Base-by-base conservation (phyloP, 1,284 basidiomycete species). In the Rhodotorula sp. region DNA sequence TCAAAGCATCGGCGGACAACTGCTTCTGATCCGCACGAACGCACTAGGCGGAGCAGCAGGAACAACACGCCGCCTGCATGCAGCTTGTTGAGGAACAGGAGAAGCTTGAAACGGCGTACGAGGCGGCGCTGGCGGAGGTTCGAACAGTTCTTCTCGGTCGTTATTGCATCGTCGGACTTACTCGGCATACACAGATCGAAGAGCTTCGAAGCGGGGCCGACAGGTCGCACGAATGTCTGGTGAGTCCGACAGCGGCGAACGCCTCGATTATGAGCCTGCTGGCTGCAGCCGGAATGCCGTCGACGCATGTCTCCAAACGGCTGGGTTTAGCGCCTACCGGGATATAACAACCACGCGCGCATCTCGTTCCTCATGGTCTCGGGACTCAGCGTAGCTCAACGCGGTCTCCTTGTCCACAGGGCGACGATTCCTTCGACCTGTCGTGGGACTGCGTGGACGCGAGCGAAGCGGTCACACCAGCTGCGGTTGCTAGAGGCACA, bases 71-170 rank as follows among this genome's bases (percentile, higher is more conserved):
- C 7, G 64, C 64, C 4, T 64, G 64, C 16, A 46, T 46, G 55
- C 49, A 63, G 16, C 34, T 70, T 2, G 50, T 70, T 3, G 60
- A 52, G 8, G 69, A 64, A 41, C 69, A 70, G 50, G 50, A 67
- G 21, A 56, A 61, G 27, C 70, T 71, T 7, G 70, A 68, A 34
- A 12, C 16, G 2, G 56, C 70, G 3, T 71, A 71, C 44, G 58
- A 71, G 1, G 57, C 59, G 7, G 61, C 66, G 1, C 19, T 68
- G 3, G 48, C 41, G 3, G 27, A 68, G 70, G 70, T 71, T 5
- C 27, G 64, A 16, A 7, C 9, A 46, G 12, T 16, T 4, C 0
- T 4, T 34, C 16, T 9, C 2, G 13, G 16, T 21, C 4, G 14
- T 4, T 9, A 16, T 19, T 23, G 34, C 23, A 3, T 1, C 14